Evolutionary conservation across 306 rosid species (phyloP), one percentile per base, ranked within the genome.

Genomic region (Purshia tridentata): DNA sequence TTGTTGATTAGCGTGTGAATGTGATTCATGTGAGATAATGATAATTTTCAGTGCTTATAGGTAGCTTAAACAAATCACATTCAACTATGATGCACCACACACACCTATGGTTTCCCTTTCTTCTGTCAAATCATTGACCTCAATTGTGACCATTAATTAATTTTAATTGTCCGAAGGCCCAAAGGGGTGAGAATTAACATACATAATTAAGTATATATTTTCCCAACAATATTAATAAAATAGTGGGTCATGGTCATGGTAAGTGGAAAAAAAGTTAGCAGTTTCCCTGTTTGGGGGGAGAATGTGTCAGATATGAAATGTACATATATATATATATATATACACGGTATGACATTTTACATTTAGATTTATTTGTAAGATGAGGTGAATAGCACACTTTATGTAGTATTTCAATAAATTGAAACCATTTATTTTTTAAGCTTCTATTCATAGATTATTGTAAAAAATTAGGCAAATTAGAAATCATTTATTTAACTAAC

Each of bases 1-100:
- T 47, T 63, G 65, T 29, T 63, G 76, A 76, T 71, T 62, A 69
- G 71, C 4, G 61, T 62, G 44, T 65, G 72, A 60, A 79, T 62
- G 71, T 45, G 83, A 67, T 73, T 67, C 88, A 77, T 84, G 88
- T 77, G 84, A 81, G 47, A 52, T 62, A 77, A 76, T 83, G 47
- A 70, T 54, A 66, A 61, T 61, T 48, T 37, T 15, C 12, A 5
- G 5, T 9, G 4, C 12, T 16, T 22, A 15, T 52, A 16, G 12
- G 55, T 10, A 69, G 49, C 19, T n/a, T 69, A 39, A 68, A 22
- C 46, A 39, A 7, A 60, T 39, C 50, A 61, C 63, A 61, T 62
- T 67, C 85, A 63, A 81, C 76, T 50, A 16, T 54, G 65, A 65
- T 64, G 51, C 3, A 55, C 54, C 12, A 14, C 15, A 3, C 40